Evolutionary conservation across 2,329 filamentous ascomycete species (phyloP), one percentile per base, ranked within the genome.

Genomic region (Exophiala dermatitidis): DNA sequence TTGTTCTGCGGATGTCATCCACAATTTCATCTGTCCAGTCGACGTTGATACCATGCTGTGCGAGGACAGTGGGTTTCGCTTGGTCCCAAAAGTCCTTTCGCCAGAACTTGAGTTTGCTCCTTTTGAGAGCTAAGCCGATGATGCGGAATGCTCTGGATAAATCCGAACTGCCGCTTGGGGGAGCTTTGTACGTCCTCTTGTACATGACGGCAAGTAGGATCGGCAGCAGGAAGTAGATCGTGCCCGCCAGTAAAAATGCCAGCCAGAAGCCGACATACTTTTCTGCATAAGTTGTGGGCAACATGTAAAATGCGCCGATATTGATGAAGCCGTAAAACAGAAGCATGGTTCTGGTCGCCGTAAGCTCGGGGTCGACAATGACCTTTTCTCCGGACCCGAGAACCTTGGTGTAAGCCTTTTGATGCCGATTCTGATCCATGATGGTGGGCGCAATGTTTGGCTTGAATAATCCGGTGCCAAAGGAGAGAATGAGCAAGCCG

Each of bases 401-500:
- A 1, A 74, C 77, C 61, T 79, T 54, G 61, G 33, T 8, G 19
- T 60, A 82, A 77, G 57, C 74, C 76, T 4, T 73, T 75, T 54
- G 82, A 78, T 37, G 73, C 74, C 67, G 84, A 82, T 54, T 46
- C 34, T 60, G 58, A 19, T 60, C 58, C 9, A 50, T 41, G 38
- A 61, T 33, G n/a, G 57, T 46, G 5, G 59, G 59, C 19, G 54
- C 47, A 26, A 61, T 56, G 64, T 90, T 90, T 59, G 84, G 79
- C 74, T 90, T 90, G 79, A 90, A 89, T 64, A 86, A 84, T 57
- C 86, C 86, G 1, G 85, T 87, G 42, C 86, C 86, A 32, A 88
- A 68, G 26, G 84, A 85, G 65, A 89, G 79, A 63, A 89, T 77
- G 40, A 86, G 68, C 59, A 86, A 74, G 30, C 81, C 80, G 29